Evolutionary conservation across 805 yeast species (phyloP), one percentile per base, ranked within the genome.

Genomic region (Vanderwaltozyma verrucispora): DNA sequence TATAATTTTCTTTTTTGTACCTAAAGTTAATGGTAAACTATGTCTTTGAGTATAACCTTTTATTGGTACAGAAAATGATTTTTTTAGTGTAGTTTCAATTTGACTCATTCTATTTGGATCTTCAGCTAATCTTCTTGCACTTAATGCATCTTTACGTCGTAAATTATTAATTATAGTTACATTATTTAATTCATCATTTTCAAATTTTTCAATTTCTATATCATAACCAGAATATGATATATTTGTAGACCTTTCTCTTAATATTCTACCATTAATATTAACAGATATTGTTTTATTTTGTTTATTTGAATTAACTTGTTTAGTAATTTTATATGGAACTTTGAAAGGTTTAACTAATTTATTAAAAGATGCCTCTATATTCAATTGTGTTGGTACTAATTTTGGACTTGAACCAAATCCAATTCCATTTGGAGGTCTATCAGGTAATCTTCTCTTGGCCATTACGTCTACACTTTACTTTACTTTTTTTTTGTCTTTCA

Each of bases 11-110:
- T 80, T 72, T 44, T 80, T 74, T 40, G 87, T 86, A 0, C 98
- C 98, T 42, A 89, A 65, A 0, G 94, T 83, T 0, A 94, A 84
- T 0, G 95, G 88, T 1, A 87, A 71, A 34, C 67, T 57, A 13
- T 54, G 56, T 23, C 59, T 44, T 20, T 47, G 51, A 4, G 53
- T 48, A 19, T 52, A 64, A 15, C 65, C 65, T 18, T 66, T 67
- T 38, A 80, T 64, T 1, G 94, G 94, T 4, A 78, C 76, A 1
- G 64, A 60, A 56, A 82, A 82, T n/a, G 71, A 65, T 41, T 68
- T 60, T 25, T 59, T 58, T 25, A 75, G 55, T 33, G 60, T 68
- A 11, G 43, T 48, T 34, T 75, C 75, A 10, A 64, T 59, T 10
- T 50, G 51, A 30, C 53, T 56, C 26, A 51, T 38, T 41, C 58